A percentile compares a stretch with the other conserved stretches of the same genome.
These are phyloP conservation scores for Hibiscus syriacus DNA, from an alignment of 345 rosid genomes.

Conservation along the genomic window DNA sequence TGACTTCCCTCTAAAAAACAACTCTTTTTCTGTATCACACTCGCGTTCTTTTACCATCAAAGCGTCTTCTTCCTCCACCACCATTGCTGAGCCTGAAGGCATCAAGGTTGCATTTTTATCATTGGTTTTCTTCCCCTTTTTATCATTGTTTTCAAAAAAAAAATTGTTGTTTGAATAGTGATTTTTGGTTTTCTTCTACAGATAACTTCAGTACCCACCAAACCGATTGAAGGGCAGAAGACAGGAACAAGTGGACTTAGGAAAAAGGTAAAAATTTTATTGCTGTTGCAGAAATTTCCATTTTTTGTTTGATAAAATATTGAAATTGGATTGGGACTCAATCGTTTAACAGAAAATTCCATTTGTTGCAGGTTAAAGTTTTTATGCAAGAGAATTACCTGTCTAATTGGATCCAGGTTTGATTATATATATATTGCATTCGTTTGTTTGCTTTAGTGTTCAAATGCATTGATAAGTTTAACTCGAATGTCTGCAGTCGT, in stretches of 20 bases:
- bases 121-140: not conserved
- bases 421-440: conserved; percentile 1
- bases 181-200: conserved; percentile 9
- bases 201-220: conserved; percentile 62
- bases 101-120: conserved; percentile 38
- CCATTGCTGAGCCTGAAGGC: conserved; percentile 62
- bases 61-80: conserved; percentile 57
- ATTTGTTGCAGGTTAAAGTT: conserved; percentile 61
- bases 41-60: conserved; percentile 19
- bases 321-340: not conserved
- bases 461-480: conserved; percentile 4
- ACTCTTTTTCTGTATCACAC: conserved; percentile 10
- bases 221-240: conserved; percentile 77
- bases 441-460: conserved; percentile 2
- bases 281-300: not conserved
- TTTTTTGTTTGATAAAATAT: not conserved
- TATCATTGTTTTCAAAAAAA: conserved; percentile 8
- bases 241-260: conserved; percentile 83
- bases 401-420: conserved; percentile 95
- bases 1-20: conserved; percentile 20
- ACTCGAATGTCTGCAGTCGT: conserved; percentile 42
- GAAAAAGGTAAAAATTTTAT: conserved; percentile 48
- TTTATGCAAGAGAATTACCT: conserved; percentile 83
- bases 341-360: not conserved
- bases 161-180: not conserved